These are phyloP conservation scores for Musa acuminata DNA, from an alignment of 176 grass and related monocot species.

Conservation along the genomic window DNA sequence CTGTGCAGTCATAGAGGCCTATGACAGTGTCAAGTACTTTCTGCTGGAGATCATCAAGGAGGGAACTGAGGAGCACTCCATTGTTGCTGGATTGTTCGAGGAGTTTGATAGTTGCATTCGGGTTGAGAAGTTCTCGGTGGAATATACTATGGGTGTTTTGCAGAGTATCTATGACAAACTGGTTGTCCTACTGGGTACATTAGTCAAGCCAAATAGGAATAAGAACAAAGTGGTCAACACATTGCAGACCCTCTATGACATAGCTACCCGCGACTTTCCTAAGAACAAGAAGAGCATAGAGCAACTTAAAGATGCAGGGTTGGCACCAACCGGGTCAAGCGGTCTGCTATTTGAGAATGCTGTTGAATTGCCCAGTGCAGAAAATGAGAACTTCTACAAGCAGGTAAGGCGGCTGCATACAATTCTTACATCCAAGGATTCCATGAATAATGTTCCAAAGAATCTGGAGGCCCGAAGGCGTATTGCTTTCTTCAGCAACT, in stretches of 20 bases:
- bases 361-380: constrained; percentile 37
- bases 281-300: constrained; percentile 42
- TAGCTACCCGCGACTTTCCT: constrained; percentile 69
- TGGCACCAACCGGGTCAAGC: constrained; percentile 29
- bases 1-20: constrained; percentile 83
- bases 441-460: constrained; percentile 80
- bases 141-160: constrained; percentile 46
- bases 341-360: constrained; percentile 71
- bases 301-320: constrained; percentile 40
- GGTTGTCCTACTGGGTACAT: constrained; percentile 51
- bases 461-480: constrained; percentile 73
- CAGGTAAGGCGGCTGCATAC: constrained; percentile 80
- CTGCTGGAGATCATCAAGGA: constrained; percentile 56
- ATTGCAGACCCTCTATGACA: constrained; percentile 78
- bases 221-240: constrained; percentile 67
- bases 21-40: constrained; percentile 64
- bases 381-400: constrained; percentile 61
- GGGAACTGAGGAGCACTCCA: constrained; percentile 44
- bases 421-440: constrained; percentile 83
- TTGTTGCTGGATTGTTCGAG: constrained; percentile 53
- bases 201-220: constrained; percentile 57
- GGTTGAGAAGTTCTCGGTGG: constrained; percentile 36
- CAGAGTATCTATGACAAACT: constrained; percentile 57
- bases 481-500: constrained; percentile 98
- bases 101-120: constrained; percentile 44